Percentiles rank a stretch among this genome's conserved stretches.
phyloP scores from a whole-genome alignment of 257 asterid genomes.

The Ehretia macrophylla region DNA sequence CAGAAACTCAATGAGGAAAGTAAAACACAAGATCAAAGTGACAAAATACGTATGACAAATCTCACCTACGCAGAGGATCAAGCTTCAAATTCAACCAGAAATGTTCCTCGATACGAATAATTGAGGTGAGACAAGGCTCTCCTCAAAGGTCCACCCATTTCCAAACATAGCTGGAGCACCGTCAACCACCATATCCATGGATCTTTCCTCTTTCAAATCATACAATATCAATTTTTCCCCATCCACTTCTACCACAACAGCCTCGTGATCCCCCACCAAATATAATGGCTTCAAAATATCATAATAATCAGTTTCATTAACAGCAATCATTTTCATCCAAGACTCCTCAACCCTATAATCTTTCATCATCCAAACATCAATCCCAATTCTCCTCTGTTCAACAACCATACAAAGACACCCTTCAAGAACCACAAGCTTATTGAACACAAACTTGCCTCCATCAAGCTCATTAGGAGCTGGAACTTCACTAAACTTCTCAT shows the following conservation, averaged over 20 bases:
- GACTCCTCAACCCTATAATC: slow-evolving; percentile 31
- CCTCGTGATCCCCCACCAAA: slow-evolving; percentile 23
- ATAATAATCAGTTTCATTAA: slow-evolving; percentile 1
- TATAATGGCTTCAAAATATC: slow-evolving; percentile 18
- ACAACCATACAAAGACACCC: slow-evolving; percentile 45
- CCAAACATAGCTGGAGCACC: slow-evolving; percentile 17
- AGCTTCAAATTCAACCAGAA: no score
- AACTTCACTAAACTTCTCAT: slow-evolving; percentile 32
- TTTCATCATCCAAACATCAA: slow-evolving; percentile 43
- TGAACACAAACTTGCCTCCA: slow-evolving; percentile 17
- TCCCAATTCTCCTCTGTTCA: not conserved
- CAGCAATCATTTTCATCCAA: slow-evolving; percentile 30
- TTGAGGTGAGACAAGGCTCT: slow-evolving; percentile 28
- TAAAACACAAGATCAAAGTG: no score
- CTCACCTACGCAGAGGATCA: no score
- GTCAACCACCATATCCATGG: slow-evolving; percentile 20
- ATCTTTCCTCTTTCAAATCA: slow-evolving; percentile 8
- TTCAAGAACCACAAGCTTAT: slow-evolving; percentile 27
- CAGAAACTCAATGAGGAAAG: no score
- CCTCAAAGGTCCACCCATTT: slow-evolving; percentile 22
- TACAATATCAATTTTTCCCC: slow-evolving; percentile 13
- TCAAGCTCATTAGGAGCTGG: slow-evolving; percentile 31
- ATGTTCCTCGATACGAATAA: not conserved
- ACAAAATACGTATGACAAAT: no score
- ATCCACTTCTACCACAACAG: slow-evolving; percentile 19